phyloP scores from a whole-genome alignment of 1,284 basidiomycete species.

The Malassezia sympodialis region DNA sequence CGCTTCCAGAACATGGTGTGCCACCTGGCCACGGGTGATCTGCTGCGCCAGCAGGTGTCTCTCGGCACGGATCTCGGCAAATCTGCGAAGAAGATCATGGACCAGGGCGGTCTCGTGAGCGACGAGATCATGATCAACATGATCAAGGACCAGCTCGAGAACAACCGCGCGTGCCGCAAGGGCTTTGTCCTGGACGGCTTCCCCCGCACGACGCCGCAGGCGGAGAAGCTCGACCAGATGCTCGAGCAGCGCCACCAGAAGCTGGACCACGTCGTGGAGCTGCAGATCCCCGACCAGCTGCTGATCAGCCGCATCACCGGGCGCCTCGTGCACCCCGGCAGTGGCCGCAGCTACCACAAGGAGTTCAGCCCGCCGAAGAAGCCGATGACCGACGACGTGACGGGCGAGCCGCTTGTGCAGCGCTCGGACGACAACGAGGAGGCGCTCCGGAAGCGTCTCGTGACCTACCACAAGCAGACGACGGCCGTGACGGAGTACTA shows the following conservation, averaged over 20 bases:
- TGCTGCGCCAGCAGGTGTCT: conserved; percentile 87
- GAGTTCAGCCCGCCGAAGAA: conserved; percentile 97
- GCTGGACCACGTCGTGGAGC: conserved; percentile 80
- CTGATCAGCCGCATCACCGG: conserved; percentile 96
- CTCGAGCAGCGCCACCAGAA: conserved; percentile 65
- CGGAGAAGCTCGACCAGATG: conserved; percentile 91
- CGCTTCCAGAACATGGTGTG: conserved; percentile 75
- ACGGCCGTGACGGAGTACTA: conserved; percentile 96
- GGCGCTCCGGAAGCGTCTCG: conserved; percentile 77
- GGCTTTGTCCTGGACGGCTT: conserved; percentile 98
- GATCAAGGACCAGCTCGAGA: conserved; percentile 91
- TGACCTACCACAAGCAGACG: conserved; percentile 81
- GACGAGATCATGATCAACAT: conserved; percentile 97
- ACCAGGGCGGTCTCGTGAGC: conserved; percentile 74
- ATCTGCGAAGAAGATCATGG: conserved; percentile 96
- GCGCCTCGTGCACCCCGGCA: conserved; percentile 77
- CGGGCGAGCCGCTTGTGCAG: conserved; percentile 77
- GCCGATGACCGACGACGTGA: conserved; percentile 78
- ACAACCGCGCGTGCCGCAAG: conserved; percentile 81
- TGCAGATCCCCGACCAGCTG: conserved; percentile 84
- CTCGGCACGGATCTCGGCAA: conserved; percentile 78
- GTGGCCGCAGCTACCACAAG: conserved; percentile 83
- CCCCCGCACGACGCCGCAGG: conserved; percentile 94
- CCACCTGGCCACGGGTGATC: conserved; percentile 95
- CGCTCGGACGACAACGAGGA: conserved; percentile 56